phyloP scores from a whole-genome alignment of 2,329 filamentous ascomycete genomes.

The Aspergillus puulaauensis region DNA sequence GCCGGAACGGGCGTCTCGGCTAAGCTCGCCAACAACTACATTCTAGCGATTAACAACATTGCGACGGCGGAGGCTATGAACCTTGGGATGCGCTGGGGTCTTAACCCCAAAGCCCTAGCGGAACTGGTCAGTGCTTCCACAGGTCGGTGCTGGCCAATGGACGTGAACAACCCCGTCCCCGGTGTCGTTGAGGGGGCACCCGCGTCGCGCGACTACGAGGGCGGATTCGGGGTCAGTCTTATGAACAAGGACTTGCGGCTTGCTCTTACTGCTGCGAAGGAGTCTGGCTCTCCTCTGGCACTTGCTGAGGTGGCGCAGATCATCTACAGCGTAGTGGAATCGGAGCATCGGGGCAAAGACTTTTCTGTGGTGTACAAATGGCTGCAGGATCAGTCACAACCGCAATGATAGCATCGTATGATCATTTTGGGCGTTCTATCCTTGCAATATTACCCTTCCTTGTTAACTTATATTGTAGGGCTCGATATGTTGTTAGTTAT shows the following conservation, averaged over 20 bases:
- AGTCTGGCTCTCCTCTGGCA: conserved; percentile 65
- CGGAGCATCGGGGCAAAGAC: conserved; percentile 67
- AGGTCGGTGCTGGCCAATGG: conserved; percentile 92
- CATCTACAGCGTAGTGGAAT: conserved; percentile 68
- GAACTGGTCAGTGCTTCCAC: conserved; percentile 91
- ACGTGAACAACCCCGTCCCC: conserved; percentile 91
- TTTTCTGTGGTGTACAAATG: conserved; percentile 81
- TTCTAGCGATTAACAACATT: conserved; percentile 89
- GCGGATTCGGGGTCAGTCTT: conserved; percentile 73
- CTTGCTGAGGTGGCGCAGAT: conserved; percentile 62
- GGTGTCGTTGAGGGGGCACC: conserved; percentile 78
- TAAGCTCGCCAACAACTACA: conserved; percentile 96
- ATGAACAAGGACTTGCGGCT: conserved; percentile 80
- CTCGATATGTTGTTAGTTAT: not conserved
- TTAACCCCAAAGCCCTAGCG: conserved; percentile 67
- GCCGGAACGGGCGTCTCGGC: conserved; percentile 85
- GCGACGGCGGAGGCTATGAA: conserved; percentile 68
- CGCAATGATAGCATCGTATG: not conserved
- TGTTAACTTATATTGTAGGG: not conserved
- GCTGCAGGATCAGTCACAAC: conserved; percentile 44
- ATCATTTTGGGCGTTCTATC: not conserved
- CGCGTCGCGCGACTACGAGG: conserved; percentile 71
- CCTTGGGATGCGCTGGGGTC: conserved; percentile 62
- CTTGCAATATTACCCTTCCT: not conserved
- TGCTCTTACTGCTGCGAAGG: conserved; percentile 69